Conservation (phyloP, 345 rosid species). For the Gossypioides kirkii region DNA sequence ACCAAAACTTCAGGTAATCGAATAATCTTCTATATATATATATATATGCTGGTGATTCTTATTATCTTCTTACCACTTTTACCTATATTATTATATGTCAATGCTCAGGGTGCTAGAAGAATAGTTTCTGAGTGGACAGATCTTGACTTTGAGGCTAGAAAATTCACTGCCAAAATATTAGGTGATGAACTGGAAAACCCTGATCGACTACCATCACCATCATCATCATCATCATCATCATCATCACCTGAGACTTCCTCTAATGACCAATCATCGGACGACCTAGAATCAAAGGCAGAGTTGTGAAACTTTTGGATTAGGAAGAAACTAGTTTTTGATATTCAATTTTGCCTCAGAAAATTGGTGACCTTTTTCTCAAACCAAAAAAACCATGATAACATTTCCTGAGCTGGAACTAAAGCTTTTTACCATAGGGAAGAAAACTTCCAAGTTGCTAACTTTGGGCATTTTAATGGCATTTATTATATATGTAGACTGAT, state of each 20-base stretch:
- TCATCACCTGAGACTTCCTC: conserved; percentile 13
- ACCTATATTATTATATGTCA: background rate
- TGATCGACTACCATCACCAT: conserved; percentile 27
- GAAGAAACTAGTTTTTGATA: background rate
- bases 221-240: background rate
- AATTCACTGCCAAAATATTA: conserved; percentile 64
- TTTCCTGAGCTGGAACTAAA: background rate
- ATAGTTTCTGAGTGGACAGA: conserved; percentile 84
- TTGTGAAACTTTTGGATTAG: conserved; percentile 30
- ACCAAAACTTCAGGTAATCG: conserved; percentile 86
- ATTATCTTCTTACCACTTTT: background rate
- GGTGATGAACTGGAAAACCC: conserved; percentile 62
- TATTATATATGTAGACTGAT: conserved; percentile 3
- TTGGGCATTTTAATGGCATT: background rate
- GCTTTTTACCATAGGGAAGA: background rate
- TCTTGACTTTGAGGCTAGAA: conserved; percentile 75
- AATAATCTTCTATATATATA: no score
- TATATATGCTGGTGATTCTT: background rate
- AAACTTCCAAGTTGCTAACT: background rate
- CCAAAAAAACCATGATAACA: background rate
- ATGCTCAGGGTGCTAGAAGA: conserved; percentile 81
- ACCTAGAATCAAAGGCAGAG: conserved; percentile 70
- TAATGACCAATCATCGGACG: conserved; percentile 25
- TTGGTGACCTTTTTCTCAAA: background rate
- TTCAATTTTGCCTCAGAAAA: background rate